Conservation (phyloP, 441 rosid genomes). For the Euphorbia schlechtendalii region DNA sequence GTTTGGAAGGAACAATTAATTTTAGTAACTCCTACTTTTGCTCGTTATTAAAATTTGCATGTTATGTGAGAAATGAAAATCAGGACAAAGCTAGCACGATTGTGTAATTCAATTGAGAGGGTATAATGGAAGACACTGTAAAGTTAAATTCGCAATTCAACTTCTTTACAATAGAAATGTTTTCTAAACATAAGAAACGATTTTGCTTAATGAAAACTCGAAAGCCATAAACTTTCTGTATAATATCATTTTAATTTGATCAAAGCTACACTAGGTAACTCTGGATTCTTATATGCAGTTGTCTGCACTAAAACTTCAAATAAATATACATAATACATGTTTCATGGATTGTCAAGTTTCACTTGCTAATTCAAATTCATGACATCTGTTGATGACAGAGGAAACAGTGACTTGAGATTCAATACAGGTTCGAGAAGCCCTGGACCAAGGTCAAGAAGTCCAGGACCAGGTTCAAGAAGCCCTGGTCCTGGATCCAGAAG, state of each 20-base stretch:
- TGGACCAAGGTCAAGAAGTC: constrained; percentile 25
- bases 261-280: neutral
- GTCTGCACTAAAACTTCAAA: neutral
- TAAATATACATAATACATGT: too few relatives aligned
- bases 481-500: constrained; percentile 41
- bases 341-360: constrained; percentile 10
- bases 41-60: too few relatives aligned
- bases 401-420: constrained; percentile 36
- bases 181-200: too few relatives aligned
- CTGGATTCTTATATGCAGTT: neutral
- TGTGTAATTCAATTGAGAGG: too few relatives aligned
- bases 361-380: constrained; percentile 20
- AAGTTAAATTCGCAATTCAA: too few relatives aligned
- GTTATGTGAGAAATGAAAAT: too few relatives aligned
- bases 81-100: too few relatives aligned
- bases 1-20: too few relatives aligned
- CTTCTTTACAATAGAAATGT: too few relatives aligned
- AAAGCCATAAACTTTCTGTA: neutral
- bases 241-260: neutral
- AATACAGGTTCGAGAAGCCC: constrained; percentile 28
- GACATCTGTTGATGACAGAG: constrained; percentile 39
- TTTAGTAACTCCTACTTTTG: too few relatives aligned
- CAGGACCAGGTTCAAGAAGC: constrained; percentile 25
- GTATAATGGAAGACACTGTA: too few relatives aligned
- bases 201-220: neutral